phyloP scores from a whole-genome alignment of 495 filamentous ascomycete genomes.

The Delitschia confertaspora region DNA sequence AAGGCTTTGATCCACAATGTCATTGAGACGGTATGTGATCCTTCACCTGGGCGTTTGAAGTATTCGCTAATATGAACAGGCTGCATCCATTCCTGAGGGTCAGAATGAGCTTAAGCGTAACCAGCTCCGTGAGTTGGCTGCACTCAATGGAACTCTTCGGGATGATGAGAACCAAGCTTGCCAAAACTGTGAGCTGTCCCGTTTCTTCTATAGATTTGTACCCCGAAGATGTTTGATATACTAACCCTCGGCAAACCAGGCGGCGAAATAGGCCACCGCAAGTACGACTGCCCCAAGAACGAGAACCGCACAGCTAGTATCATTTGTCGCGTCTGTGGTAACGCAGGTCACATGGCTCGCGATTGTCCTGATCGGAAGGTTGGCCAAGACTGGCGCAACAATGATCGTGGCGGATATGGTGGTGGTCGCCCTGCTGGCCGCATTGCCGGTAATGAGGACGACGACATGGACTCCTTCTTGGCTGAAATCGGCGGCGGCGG shows the following conservation, averaged over 20 bases:
- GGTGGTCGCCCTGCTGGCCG: conserved; percentile 51
- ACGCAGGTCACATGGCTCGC: conserved; percentile 85
- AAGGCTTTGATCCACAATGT: conserved; percentile 96
- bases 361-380: conserved; percentile 90
- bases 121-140: conserved; percentile 92
- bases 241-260: conserved; percentile 38
- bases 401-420: conserved; percentile 36
- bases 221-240: no score
- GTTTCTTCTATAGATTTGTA: neutral
- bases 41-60: neutral
- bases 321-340: conserved; percentile 97
- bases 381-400: conserved; percentile 85
- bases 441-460: conserved; percentile 77
- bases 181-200: conserved; percentile 72
- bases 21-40: conserved; percentile 82
- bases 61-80: conserved; percentile 43
- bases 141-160: conserved; percentile 94
- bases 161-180: conserved; percentile 99
- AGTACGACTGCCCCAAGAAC: conserved; percentile 97
- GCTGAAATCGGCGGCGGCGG: conserved; percentile 81
- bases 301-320: conserved; percentile 97
- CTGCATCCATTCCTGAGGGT: conserved; percentile 94
- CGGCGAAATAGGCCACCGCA: conserved; percentile 96
- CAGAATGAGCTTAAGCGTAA: conserved; percentile 98
- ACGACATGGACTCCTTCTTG: conserved; percentile 98